phyloP scores from a whole-genome alignment of 2,329 filamentous ascomycete genomes.

The Cercospora citrullina region DNA sequence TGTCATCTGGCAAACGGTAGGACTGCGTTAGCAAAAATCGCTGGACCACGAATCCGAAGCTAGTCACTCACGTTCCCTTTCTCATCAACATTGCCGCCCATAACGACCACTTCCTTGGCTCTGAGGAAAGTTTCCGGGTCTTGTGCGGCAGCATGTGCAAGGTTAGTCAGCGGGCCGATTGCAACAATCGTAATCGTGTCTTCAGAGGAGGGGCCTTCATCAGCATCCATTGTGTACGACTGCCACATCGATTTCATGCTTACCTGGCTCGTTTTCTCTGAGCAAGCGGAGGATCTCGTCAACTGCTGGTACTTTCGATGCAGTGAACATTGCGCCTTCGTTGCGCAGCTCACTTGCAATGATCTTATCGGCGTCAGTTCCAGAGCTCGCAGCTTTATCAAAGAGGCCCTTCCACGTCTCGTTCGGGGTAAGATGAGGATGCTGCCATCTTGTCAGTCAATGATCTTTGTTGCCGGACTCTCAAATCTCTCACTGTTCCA shows the following conservation, averaged over 20 bases:
- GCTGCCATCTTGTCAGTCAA: constrained; percentile 35
- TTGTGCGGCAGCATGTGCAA: constrained; percentile 82
- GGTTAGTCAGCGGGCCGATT: constrained; percentile 88
- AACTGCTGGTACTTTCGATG: constrained; percentile 72
- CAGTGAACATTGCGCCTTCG: constrained; percentile 62
- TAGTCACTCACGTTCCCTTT: constrained; percentile 65
- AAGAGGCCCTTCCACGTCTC: constrained; percentile 53
- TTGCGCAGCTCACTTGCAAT: constrained; percentile 42
- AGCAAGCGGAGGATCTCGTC: constrained; percentile 88
- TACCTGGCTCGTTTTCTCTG: constrained; percentile 68
- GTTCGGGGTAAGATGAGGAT: constrained; percentile 50
- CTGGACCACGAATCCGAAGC: not conserved
- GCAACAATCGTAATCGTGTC: constrained; percentile 88
- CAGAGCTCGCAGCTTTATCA: constrained; percentile 36
- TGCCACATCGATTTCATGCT: not conserved
- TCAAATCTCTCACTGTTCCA: constrained; percentile 39
- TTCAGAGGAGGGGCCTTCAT: not conserved
- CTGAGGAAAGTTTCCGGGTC: constrained; percentile 87
- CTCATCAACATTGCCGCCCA: constrained; percentile 82
- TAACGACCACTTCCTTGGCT: constrained; percentile 88
- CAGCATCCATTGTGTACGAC: not conserved
- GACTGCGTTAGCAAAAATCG: not conserved
- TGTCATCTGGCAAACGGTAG: constrained; percentile 49
- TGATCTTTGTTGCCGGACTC: not conserved
- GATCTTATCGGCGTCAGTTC: constrained; percentile 36